Base-by-base conservation (phyloP, 352 stramenopile genomes). In the Plasmopara viticola region DNA sequence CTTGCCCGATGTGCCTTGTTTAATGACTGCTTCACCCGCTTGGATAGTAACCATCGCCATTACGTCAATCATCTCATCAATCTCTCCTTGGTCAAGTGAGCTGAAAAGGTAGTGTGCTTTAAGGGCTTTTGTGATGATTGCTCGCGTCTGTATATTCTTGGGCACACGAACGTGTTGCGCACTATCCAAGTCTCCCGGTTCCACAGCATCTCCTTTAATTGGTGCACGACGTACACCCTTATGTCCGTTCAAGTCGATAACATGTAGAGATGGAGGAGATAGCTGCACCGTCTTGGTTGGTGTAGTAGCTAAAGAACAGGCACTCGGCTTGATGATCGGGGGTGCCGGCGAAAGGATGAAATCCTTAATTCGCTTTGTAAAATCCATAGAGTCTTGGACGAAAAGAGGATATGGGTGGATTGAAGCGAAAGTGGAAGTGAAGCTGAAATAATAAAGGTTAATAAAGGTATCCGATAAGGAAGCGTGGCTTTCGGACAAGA, bases 31-130 rank as follows among this genome's bases (percentile, higher is more conserved):
- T 20, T 88, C 77, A 6, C 73, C 72, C 0, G 62, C 58, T 44
- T 86, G 74, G 18, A 85, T 65, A 14, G 74, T 84, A 40, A 84
- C 71, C 72, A 86, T 87, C 41, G 74, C 66, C 81, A 92, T 92
- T 33, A 89, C 74, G 44, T 88, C 73, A 40, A 92, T 86, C 74
- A 92, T 92, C 60, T 90, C 81, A 53, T 87, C 73, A 28, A 92
- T 64, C 53, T 90, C 81, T 17, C 59, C 60, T 30, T 88, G 70
- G 39, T 88, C 79, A 3, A 92, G 72, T 34, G 77, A 79, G 34
- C 72, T 84, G 62, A 92, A 90, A 51, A 92, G 77, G 61, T 90
- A 92, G 72, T 90, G 78, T 28, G 66, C 77, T 62, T 87, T 91
- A 59, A 88, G 72, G 13, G 81, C 74, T 58, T 84, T 86, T 48